Evolutionary conservation across 768 basidiomycete genomes (phyloP).

Genomic region (Phaffia australis): DNA sequence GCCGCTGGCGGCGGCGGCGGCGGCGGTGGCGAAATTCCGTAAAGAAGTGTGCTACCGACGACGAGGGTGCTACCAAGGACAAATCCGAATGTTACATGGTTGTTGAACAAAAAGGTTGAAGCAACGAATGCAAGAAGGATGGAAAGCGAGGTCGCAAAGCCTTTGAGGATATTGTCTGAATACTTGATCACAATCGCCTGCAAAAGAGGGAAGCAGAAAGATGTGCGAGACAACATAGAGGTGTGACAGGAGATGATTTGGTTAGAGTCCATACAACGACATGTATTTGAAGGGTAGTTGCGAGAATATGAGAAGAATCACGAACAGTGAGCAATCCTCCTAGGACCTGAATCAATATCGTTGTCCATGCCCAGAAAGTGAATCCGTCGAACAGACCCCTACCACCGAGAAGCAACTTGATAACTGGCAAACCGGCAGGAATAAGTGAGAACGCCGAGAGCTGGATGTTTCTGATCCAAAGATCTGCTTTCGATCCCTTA

Average conservation of each 20-base stretch:
- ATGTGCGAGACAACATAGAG: too few relatives aligned
- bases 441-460: slow-evolving; percentile 27
- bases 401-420: not conserved
- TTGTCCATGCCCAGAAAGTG: slow-evolving; percentile 26
- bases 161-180: slow-evolving; percentile 30
- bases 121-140: slow-evolving; percentile 26
- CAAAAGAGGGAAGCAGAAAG: slow-evolving; percentile 1
- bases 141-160: slow-evolving; percentile 31
- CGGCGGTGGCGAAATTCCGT: too few relatives aligned
- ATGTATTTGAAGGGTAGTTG: too few relatives aligned
- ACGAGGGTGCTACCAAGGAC: slow-evolving; percentile 3
- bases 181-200: slow-evolving; percentile 31
- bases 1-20: too few relatives aligned
- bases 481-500: slow-evolving; percentile 6
- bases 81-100: slow-evolving; percentile 3
- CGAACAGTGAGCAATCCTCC: slow-evolving; percentile 27
- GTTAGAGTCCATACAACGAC: too few relatives aligned
- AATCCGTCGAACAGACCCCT: slow-evolving; percentile 25
- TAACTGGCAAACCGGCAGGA: slow-evolving; percentile 27
- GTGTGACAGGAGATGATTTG: too few relatives aligned
- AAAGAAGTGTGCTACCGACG: not conserved
- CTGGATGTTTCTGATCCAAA: slow-evolving; percentile 31
- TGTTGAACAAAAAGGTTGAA: not conserved
- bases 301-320: too few relatives aligned
- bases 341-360: slow-evolving; percentile 29